Percentiles rank a stretch among this genome's conserved stretches.
Conservation (phyloP, 2,329 filamentous ascomycete species). For the Setomelanomma holmii region DNA sequence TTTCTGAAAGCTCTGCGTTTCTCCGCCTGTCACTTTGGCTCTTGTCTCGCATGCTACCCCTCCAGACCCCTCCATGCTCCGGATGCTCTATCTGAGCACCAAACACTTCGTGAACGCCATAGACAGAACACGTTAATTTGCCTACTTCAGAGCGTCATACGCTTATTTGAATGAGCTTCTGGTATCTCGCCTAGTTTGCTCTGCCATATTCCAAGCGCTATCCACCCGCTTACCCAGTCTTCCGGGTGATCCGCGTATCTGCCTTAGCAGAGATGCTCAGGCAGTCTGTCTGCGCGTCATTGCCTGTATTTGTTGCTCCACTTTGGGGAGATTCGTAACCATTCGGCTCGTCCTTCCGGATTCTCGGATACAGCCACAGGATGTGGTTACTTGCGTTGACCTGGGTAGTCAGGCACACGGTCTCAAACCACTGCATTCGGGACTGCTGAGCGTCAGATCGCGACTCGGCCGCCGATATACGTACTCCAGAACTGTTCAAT, state of each 20-base stretch:
- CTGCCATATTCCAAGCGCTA: neutral
- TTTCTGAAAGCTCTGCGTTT: neutral
- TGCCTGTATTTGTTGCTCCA: neutral
- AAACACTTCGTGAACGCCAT: neutral
- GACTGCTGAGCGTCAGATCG: neutral
- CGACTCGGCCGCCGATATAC: neutral
- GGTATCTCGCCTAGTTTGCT: neutral
- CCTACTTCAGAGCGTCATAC: neutral
- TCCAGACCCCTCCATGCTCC: neutral
- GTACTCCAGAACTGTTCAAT: neutral
- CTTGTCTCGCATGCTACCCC: neutral
- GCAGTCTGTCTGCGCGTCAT: neutral
- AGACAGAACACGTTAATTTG: neutral
- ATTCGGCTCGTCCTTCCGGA: neutral
- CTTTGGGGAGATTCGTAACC: neutral
- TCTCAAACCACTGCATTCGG: neutral
- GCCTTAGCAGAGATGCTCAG: constrained; percentile 1
- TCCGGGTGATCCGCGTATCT: constrained; percentile 5
- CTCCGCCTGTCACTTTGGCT: neutral
- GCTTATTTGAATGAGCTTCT: neutral
- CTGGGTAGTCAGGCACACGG: no score
- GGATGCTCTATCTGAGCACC: no score
- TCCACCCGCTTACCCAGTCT: neutral
- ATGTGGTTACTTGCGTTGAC: no score
- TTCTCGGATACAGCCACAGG: neutral